Base-by-base conservation (phyloP, 768 basidiomycete genomes). In the Auricularia sp. region DNA sequence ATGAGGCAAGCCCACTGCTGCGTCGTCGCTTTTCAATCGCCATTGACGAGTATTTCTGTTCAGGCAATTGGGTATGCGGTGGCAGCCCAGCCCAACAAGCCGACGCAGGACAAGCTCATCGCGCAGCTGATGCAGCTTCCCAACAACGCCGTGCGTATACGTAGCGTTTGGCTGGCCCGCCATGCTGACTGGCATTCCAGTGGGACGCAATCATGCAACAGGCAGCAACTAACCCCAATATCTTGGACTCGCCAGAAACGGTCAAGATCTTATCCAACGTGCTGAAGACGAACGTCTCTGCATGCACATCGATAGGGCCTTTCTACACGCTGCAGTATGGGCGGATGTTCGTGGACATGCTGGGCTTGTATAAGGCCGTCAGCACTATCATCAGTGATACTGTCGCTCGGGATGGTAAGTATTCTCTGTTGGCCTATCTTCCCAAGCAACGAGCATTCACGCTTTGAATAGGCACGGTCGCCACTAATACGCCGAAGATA, bases 141-240 rank as follows among this genome's bases (percentile, higher is more conserved):
- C 0, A 99, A 99, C 72, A 94, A 89, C 67, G 96, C 96, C 58
- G 94, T 93, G 76, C 59, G 90, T 29, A 29, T 29, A 29, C 29
- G 29, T 29, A 29, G 29, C 29, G 2, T 79, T 8, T 35, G 56
- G 34, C 56, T 59, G 33, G 29, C 3, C 18, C 6, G 6, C 29
- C 23, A 8, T 54, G 6, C 36, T 54, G 21, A 56, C 59, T n/a
- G 29, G 42, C 65, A 62, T 53, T 53, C 1, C 66, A 98, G 93
- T 99, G 97, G 97, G 95, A 98, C 74, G 90, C 88, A 14, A 78
- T 98, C 61, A 99, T 99, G 96, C 83, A 87, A 35, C 95, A 98
- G 78, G 97, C 97, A 2, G 87, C 90, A 1, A 87, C 88, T 71
- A 95, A 84, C 69, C 88, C 94, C 77, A 94, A 98, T 67, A 93